A percentile compares a stretch with the other conserved stretches of the same genome.
Evolutionary conservation across 768 basidiomycete genomes (phyloP).

Genomic region (Lyophyllum atratum): DNA sequence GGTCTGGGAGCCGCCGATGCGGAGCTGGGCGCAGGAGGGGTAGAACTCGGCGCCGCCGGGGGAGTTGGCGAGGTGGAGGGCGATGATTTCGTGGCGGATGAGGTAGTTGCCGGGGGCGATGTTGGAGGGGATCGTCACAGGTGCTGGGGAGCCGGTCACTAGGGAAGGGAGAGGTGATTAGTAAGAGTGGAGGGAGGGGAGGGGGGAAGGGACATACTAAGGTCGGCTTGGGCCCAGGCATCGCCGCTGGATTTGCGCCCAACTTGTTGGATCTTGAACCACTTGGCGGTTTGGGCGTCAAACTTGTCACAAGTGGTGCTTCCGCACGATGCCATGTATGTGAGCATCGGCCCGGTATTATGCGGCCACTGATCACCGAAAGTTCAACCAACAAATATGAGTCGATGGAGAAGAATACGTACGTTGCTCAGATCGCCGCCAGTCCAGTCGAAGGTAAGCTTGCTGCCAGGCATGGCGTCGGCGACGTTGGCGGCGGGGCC

Average conservation of each 20-base stretch:
- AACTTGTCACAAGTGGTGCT: conserved; percentile 59
- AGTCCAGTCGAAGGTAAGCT: conserved; percentile 57
- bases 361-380: conserved; percentile 42
- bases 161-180: neutral
- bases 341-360: conserved; percentile 69
- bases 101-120: conserved; percentile 73
- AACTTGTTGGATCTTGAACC: conserved; percentile 73
- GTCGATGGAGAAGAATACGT: conserved; percentile 12
- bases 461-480: conserved; percentile 57
- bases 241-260: conserved; percentile 38
- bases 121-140: conserved; percentile 46
- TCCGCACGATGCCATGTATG: conserved; percentile 72
- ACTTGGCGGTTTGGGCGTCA: conserved; percentile 56
- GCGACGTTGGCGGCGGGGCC: conserved; percentile 50
- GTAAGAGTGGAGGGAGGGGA: neutral
- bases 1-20: conserved; percentile 53
- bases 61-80: conserved; percentile 63
- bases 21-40: conserved; percentile 65
- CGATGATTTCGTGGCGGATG: conserved; percentile 79
- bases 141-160: conserved; percentile 44
- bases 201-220: conserved; percentile 41
- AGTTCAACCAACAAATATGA: neutral
- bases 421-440: conserved; percentile 42
- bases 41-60: conserved; percentile 79
- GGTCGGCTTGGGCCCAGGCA: conserved; percentile 54